Evolutionary conservation across 345 rosid genomes (phyloP), one percentile per base, ranked within the genome.

Genomic region (Isatis tinctoria): DNA sequence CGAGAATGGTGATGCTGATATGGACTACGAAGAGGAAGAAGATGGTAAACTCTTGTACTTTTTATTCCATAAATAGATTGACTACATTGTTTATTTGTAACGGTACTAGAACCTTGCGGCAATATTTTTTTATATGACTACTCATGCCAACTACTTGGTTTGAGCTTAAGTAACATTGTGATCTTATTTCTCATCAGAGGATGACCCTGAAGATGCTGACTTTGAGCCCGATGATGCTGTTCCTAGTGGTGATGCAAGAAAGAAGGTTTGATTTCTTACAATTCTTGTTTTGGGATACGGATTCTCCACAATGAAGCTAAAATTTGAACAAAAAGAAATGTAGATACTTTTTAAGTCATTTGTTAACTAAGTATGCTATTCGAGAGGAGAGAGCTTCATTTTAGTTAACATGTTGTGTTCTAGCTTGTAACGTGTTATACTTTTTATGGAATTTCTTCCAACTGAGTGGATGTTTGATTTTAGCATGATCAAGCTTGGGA

Each of bases 181-280:
- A 27, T 82, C 44, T 72, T 82, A 62, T 77, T 85, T 36, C 69
- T 74, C 70, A 43, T 81, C 91, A 92, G 98, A 82, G 78, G 99
- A 96, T 86, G 99, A 96, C 85, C 98, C 98, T 49, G 92, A 90
- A 76, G 99, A 96, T 81, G 96, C 86, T 18, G 99, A 96, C 76
- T 96, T 96, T 80, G 97, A 92, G 81, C 99, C 98, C 59, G 86
- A 89, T 67, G 78, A 78, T 72, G 87, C 83, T 70, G 84, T 51
- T 58, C 58, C 78, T 14, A 79, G 83, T 43, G 78, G 65, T 68
- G 84, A 65, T 44, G 35, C 75, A 30, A 82, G 78, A 58, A 81
- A 70, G 65, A 88, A 92, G 99, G 99, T 96, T 64, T 59, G 73
- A 17, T 26, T 43, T 72, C 64, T 59, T 49, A 41, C 51, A 49